phyloP scores from a whole-genome alignment of 345 rosid genomes.

The Rubroshorea leprosula region DNA sequence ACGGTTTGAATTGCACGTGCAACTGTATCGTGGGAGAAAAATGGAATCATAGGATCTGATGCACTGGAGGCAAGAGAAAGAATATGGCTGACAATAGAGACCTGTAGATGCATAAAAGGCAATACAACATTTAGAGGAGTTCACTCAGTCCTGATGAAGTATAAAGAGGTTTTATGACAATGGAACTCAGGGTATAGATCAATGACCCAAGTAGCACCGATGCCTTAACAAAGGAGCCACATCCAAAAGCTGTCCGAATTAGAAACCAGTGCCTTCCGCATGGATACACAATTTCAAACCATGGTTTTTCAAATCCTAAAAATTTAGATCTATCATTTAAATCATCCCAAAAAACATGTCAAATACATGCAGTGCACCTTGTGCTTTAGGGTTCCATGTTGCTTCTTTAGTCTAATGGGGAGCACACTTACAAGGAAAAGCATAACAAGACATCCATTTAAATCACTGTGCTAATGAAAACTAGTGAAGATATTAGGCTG shows the following conservation, averaged over 20 bases:
- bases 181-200: neutral
- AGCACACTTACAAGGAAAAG: too few relatives aligned
- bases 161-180: neutral
- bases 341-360: neutral
- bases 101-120: conserved; percentile 43
- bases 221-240: neutral
- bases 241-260: conserved; percentile 1
- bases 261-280: neutral
- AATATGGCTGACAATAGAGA: conserved; percentile 75
- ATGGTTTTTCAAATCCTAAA: conserved; percentile 3
- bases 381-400: neutral
- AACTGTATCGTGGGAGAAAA: conserved; percentile 55
- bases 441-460: too few relatives aligned
- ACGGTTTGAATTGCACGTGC: conserved; percentile 62
- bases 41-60: conserved; percentile 61
- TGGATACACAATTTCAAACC: neutral
- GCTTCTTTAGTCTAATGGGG: too few relatives aligned
- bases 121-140: conserved; percentile 1
- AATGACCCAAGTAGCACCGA: neutral
- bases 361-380: neutral
- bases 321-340: neutral
- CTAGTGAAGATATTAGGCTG: too few relatives aligned
- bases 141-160: neutral
- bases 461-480: too few relatives aligned
- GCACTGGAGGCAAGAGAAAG: conserved; percentile 63